These are phyloP conservation scores for Funneliformis mosseae DNA, from an alignment of 192 early-diverging fungal species.

Conservation along the genomic window DNA sequence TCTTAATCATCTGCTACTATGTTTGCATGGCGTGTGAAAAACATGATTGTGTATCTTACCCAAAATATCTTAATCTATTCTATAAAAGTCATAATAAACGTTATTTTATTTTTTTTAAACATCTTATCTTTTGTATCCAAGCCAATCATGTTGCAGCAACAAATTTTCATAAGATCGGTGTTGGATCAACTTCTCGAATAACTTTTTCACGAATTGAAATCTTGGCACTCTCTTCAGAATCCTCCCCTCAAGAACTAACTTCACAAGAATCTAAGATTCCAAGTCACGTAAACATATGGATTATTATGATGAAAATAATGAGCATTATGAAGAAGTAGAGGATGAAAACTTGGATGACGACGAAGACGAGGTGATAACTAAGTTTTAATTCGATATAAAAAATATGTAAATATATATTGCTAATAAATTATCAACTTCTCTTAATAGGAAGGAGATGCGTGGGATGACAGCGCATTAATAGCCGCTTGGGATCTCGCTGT, in stretches of 20 bases:
- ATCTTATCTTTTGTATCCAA: too few species aligned
- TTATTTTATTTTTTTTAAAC: too few species aligned
- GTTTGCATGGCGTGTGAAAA: not conserved
- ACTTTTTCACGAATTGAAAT: not conserved
- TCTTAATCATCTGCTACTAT: not conserved
- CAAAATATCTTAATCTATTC: too few species aligned
- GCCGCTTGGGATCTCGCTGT: conserved; percentile 65
- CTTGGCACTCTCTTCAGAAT: not conserved
- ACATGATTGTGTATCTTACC: too few species aligned
- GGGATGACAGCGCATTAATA: conserved; percentile 66
- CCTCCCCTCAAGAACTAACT: not conserved
- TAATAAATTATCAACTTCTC: not conserved
- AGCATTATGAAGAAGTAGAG: not conserved
- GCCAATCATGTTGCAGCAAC: too few species aligned
- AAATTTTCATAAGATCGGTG: too few species aligned
- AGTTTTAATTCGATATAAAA: not conserved
- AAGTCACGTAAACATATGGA: not conserved
- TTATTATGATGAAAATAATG: not conserved
- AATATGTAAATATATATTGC: not conserved
- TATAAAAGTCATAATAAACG: too few species aligned
- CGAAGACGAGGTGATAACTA: not conserved
- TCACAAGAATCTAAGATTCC: not conserved
- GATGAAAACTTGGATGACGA: not conserved
- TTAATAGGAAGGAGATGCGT: conserved; percentile 43
- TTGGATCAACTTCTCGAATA: too few species aligned